Base-by-base conservation (phyloP, 192 early-diverging fungal genomes). In the Entomortierella parvispora region DNA sequence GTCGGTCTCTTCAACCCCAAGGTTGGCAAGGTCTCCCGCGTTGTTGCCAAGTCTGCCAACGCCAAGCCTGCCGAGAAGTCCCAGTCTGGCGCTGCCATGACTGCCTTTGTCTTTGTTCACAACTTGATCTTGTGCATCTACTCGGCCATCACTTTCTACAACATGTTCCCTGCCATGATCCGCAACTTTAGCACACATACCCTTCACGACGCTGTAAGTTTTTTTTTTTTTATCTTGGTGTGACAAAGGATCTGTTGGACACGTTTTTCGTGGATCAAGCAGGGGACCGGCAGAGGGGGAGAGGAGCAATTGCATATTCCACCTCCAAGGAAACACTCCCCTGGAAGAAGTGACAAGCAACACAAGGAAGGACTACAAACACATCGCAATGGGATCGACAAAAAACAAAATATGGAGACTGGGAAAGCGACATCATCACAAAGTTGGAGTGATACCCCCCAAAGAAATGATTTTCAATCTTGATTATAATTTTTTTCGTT, bases 41-140 rank as follows among this genome's bases (percentile, higher is more conserved):
- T 86, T 4, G 87, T 84, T 47, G 87, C 87, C 26, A 82, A 84
- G 45, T 81, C 78, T 26, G 68, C 80, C 34, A 84, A 84, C 42
- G 60, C 77, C 22, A 77, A 79, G 64, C 60, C 69, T 37, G 46
- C 62, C n/a, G 57, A 66, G 61, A 56, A 71, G 51, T 61, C 62
- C 3, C 43, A 79, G 71, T 81, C 79, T 28, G 69, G 70, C 7
- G 40, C 71, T 29, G 80, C 81, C 40, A 91, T 95, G 87, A 95
- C 88, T 57, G 81, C 83, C 43, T 81, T 94, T 68, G 89, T 93
- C 17, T 88, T 93, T 68, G 49, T 91, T 10, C 94, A 95, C 83
- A 95, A 95, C 78, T 71, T 88, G 40, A 47, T 83, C 28, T 80
- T 95, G 22, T 87, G 86, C 40, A 62, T 91, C 8, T 95, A 92